Conservation (phyloP, 2,329 filamentous ascomycete genomes). For the Colletotrichum tofieldiae region DNA sequence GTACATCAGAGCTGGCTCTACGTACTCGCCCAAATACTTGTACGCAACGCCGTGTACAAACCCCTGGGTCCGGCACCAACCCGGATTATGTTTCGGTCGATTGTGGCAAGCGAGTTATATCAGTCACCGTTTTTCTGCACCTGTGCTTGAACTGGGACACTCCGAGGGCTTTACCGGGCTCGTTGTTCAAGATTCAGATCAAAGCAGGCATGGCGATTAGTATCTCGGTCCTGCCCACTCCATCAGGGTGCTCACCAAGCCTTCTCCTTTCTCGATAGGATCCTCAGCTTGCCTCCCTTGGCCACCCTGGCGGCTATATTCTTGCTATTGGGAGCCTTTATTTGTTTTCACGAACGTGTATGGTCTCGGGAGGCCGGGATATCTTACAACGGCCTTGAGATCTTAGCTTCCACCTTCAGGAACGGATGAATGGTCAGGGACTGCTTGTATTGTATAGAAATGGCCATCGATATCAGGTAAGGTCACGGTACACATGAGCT, state of each 20-base stretch:
- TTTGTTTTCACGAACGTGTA: conserved; percentile 8
- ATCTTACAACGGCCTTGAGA: not conserved
- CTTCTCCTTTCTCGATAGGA: conserved; percentile 56
- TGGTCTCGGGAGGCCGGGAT: not conserved
- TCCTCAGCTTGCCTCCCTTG: conserved; percentile 43
- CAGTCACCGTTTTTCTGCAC: conserved; percentile 66
- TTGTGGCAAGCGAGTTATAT: conserved; percentile 66
- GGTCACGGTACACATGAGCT: too few relatives aligned
- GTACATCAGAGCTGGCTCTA: conserved; percentile 55
- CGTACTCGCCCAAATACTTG: conserved; percentile 65
- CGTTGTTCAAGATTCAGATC: conserved; percentile 68
- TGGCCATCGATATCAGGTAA: not conserved
- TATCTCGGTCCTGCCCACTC: conserved; percentile 49
- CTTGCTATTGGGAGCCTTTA: conserved; percentile 31
- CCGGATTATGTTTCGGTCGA: conserved; percentile 67
- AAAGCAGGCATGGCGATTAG: conserved; percentile 71
- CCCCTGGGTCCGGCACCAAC: conserved; percentile 59
- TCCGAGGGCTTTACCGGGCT: conserved; percentile 70
- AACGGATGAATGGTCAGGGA: too few relatives aligned
- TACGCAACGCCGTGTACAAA: conserved; percentile 61
- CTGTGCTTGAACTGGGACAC: conserved; percentile 71
- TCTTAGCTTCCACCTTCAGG: not conserved
- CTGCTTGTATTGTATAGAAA: not conserved
- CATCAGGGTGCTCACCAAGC: conserved; percentile 64
- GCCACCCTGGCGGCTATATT: conserved; percentile 21